Evolutionary conservation across 768 basidiomycete genomes (phyloP), one percentile per base, ranked within the genome.

Genomic region (Mycena alexandri): DNA sequence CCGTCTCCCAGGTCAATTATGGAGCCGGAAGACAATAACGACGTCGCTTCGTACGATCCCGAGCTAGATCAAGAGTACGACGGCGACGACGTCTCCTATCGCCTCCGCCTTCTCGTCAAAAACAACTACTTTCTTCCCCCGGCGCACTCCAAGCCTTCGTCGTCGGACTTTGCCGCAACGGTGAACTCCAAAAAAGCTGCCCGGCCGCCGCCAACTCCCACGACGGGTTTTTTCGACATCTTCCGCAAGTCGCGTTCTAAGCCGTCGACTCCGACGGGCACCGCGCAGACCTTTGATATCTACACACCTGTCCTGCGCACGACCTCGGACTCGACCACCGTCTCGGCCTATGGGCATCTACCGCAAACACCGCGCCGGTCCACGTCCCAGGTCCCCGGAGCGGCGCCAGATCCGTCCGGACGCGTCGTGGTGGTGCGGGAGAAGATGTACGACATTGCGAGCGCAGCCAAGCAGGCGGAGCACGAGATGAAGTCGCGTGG

Each of bases 61-160:
- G 87, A 86, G 29, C 81, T 81, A 19, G 84, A 81, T 52, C 83
- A 86, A 69, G 85, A 83, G 57, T 88, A 85, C 70, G 84, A 88
- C 72, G 84, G 85, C 22, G 93, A 95, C 77, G 94, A 95, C 73
- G 93, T 95, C 44, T 89, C 93, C 21, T 93, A 93, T 79, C 91
- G 94, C 24, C 86, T 95, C 21, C 90, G 89, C 44, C 85, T 95
- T 59, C 86, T 95, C 44, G 90, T 95, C 60, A 92, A 91, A 76
- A 95, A 95, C 78, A 94, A 85, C 74, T 95, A 95, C 76, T 95
- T 93, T 74, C 88, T 95, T 42, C 94, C 94, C 5, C 94, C 94
- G 12, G 93, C 94, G 0, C 94, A 95, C 73, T 85, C 89, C 46
- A 95, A 95, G 74, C 94, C 94, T 2, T 87, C 87, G 12, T 86